Conservation (phyloP, 495 filamentous ascomycete species). For the Rusavskia elegans region DNA sequence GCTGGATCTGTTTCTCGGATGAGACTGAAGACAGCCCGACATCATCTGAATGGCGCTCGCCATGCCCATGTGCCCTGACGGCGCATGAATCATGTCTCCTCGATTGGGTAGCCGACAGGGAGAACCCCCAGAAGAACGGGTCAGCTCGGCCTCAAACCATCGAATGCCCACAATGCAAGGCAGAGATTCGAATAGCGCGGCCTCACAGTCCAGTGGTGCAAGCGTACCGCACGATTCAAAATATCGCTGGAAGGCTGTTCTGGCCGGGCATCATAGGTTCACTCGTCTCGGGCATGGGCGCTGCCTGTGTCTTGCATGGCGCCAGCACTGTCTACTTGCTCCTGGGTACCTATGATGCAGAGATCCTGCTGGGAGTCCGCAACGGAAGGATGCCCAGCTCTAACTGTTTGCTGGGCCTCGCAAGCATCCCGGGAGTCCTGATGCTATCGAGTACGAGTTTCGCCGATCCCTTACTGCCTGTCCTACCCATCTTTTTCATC, state of each 20-base stretch:
- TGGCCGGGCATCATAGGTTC: constrained; percentile 42
- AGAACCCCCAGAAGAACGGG: constrained; percentile 40
- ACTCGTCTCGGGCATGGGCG: constrained; percentile 34
- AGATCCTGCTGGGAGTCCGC: constrained; percentile 27
- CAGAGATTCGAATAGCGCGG: constrained; percentile 56
- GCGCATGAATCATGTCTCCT: constrained; percentile 85
- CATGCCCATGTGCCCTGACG: constrained; percentile 76
- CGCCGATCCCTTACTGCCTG: constrained; percentile 42
- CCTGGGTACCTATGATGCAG: constrained; percentile 45
- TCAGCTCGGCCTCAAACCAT: constrained; percentile 39
- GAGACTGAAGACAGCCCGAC: constrained; percentile 60
- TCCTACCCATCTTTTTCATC: constrained; percentile 48
- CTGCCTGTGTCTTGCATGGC: constrained; percentile 42
- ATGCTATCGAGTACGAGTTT: constrained; percentile 43
- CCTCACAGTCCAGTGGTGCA: constrained; percentile 53
- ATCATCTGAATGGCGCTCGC: constrained; percentile 60
- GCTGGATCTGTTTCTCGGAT: constrained; percentile 87
- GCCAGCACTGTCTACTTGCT: constrained; percentile 43
- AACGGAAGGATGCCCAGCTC: constrained; percentile 11
- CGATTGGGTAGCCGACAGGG: constrained; percentile 76
- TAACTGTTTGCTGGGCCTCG: constrained; percentile 34
- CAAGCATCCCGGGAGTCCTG: constrained; percentile 44
- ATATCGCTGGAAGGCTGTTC: constrained; percentile 37
- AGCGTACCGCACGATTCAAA: constrained; percentile 35
- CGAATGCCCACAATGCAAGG: constrained; percentile 77